A percentile compares a stretch with the other conserved stretches of the same genome.
Conservation (phyloP, 2,329 filamentous ascomycete species). For the Hypoxylon sp. region DNA sequence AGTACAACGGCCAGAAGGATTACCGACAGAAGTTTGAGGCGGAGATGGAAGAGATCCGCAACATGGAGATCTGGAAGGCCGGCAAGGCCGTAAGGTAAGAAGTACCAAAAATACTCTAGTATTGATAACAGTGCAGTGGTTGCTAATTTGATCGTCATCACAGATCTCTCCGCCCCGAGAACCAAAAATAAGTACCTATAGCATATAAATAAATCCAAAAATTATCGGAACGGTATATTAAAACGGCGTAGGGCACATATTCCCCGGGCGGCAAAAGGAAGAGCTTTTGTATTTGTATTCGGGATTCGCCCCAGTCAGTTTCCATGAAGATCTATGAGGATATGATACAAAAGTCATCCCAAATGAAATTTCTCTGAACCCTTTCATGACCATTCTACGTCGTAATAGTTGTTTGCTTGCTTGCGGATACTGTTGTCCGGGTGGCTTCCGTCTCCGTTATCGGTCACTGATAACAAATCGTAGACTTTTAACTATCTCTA, state of each 20-base stretch:
- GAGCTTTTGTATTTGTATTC: conserved; percentile 53
- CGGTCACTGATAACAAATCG: conserved; percentile 56
- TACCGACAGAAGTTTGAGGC: conserved; percentile 98
- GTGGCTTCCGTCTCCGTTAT: conserved; percentile 37
- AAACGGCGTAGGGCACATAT: conserved; percentile 41
- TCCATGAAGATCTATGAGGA: conserved; percentile 33
- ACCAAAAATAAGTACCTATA: conserved; percentile 73
- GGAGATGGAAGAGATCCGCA: conserved; percentile 98
- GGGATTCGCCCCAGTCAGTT: conserved; percentile 49
- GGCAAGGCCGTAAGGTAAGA: conserved; percentile 93
- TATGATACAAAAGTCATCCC: conserved; percentile 33
- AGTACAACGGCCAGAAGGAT: conserved; percentile 95
- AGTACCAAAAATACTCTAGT: neutral
- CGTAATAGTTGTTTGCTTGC: neutral
- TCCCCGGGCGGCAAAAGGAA: conserved; percentile 36
- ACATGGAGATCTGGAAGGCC: conserved; percentile 98
- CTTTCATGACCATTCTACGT: conserved; percentile 30
- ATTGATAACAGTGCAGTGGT: neutral
- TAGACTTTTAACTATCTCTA: conserved; percentile 53
- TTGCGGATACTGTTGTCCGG: conserved; percentile 3
- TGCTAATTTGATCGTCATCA: conserved; percentile 34
- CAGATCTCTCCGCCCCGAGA: conserved; percentile 84
- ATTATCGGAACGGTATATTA: conserved; percentile 43
- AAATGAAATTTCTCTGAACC: conserved; percentile 40
- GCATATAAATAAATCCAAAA: conserved; percentile 27